Conservation (phyloP, 192 early-diverging fungal genomes). For the Neocallimastix lanati region DNA sequence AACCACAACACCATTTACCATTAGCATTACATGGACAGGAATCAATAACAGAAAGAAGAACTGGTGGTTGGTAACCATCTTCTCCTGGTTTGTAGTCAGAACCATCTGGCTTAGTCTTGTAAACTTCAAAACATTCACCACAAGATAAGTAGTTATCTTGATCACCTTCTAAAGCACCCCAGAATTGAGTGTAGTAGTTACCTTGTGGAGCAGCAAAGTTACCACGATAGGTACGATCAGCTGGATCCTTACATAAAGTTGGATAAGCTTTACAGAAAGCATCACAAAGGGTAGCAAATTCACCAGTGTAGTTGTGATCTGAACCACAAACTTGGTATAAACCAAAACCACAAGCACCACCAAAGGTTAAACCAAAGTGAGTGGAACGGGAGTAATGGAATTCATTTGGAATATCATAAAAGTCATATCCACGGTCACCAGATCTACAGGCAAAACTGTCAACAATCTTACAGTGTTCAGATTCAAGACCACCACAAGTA, state of each 20-base stretch:
- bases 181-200: slow-evolving; percentile 1
- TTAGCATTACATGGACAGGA: slow-evolving; percentile 1
- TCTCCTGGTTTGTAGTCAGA: slow-evolving; percentile 2
- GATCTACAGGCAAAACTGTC: not conserved
- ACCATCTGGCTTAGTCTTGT: slow-evolving; percentile 2
- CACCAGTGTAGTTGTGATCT: not conserved
- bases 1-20: not conserved
- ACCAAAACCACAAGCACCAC: not conserved
- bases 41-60: not conserved
- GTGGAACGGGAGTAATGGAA: not conserved
- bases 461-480: not conserved
- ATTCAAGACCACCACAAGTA: not conserved
- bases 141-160: slow-evolving; percentile 1
- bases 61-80: slow-evolving; percentile 1
- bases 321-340: not conserved
- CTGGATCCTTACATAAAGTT: not conserved
- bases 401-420: not conserved
- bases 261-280: not conserved
- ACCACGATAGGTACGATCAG: not conserved
- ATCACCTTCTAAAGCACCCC: not conserved
- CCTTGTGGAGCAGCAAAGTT: slow-evolving; percentile 4
- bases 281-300: not conserved
- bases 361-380: not conserved
- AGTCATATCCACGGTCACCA: not conserved
- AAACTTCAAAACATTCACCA: slow-evolving; percentile 1